These are phyloP conservation scores for Kandelia obovata DNA, from an alignment of 345 rosid genomes.

Conservation along the genomic window DNA sequence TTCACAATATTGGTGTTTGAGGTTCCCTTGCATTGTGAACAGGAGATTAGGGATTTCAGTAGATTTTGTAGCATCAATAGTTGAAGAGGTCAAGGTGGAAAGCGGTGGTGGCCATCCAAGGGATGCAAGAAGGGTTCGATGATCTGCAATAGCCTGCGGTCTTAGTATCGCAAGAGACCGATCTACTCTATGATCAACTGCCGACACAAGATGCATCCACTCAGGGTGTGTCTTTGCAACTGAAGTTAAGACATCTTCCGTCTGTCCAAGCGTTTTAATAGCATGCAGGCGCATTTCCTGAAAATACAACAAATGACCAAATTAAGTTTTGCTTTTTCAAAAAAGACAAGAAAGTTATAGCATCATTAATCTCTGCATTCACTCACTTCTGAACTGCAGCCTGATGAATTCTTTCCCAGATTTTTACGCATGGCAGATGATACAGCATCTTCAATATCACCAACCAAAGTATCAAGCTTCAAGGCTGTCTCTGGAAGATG, in stretches of 20 bases:
- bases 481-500: slow-evolving; percentile 74
- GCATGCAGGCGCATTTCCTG: slow-evolving; percentile 64
- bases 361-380: slow-evolving; percentile 6
- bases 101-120: slow-evolving; percentile 94
- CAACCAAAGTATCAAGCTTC: slow-evolving; percentile 74
- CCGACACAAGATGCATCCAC: slow-evolving; percentile 73
- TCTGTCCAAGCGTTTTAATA: slow-evolving; percentile 48
- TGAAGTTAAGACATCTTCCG: slow-evolving; percentile 62
- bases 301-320: slow-evolving; percentile 13
- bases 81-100: slow-evolving; percentile 51
- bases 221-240: slow-evolving; percentile 64
- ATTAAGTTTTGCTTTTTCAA: background rate
- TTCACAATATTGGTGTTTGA: slow-evolving; percentile 66
- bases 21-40: slow-evolving; percentile 73
- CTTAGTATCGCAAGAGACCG: slow-evolving; percentile 79
- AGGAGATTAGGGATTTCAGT: slow-evolving; percentile 60
- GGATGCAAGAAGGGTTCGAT: slow-evolving; percentile 70
- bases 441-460: slow-evolving; percentile 91
- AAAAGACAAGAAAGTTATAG: background rate
- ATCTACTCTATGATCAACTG: slow-evolving; percentile 91
- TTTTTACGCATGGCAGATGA: slow-evolving; percentile 63
- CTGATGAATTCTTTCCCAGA: slow-evolving; percentile 40
- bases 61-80: slow-evolving; percentile 43
- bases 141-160: slow-evolving; percentile 92
- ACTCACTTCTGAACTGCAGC: slow-evolving; percentile 62